Percentiles rank a stretch among this genome's conserved stretches.
Conservation (phyloP, 495 filamentous ascomycete genomes). For the Lasiosphaeria ovina region DNA sequence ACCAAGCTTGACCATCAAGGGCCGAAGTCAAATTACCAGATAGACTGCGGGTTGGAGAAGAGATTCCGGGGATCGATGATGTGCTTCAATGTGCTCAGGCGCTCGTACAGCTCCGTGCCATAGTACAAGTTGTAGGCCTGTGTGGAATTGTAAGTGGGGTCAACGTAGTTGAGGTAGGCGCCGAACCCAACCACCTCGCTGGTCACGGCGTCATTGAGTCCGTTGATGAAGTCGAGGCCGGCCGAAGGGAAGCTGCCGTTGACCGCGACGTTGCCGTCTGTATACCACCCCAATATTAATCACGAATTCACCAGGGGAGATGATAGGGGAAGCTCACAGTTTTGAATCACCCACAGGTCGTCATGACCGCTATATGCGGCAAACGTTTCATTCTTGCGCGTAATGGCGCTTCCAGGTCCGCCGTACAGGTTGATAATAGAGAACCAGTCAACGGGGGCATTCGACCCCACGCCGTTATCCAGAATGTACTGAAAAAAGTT, state of each 20-base stretch:
- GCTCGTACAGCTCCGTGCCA: conserved; percentile 9
- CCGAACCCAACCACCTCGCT: not conserved
- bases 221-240: conserved; percentile 14
- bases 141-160: conserved; percentile 11
- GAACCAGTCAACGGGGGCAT: conserved; percentile 14
- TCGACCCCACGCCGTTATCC: not conserved
- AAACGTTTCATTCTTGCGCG: conserved; percentile 8
- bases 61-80: conserved; percentile 14
- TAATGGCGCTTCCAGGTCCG: conserved; percentile 18
- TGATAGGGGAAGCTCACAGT: conserved; percentile 8
- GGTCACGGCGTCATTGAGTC: conserved; percentile 15
- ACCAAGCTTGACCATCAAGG: no score
- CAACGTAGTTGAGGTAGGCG: conserved; percentile 19
- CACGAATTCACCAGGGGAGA: not conserved
- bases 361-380: conserved; percentile 18
- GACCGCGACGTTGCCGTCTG: conserved; percentile 2
- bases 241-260: conserved; percentile 9
- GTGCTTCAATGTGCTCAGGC: conserved; percentile 11
- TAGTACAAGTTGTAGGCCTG: conserved; percentile 17
- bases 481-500: conserved; percentile 15
- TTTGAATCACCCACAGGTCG: conserved; percentile 22
- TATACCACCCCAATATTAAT: not conserved
- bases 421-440: conserved; percentile 23
- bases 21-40: not conserved
- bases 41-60: conserved; percentile 22